phyloP scores from a whole-genome alignment of 225 moss, liverwort and hornwort genomes.

The Neckera pumila region DNA sequence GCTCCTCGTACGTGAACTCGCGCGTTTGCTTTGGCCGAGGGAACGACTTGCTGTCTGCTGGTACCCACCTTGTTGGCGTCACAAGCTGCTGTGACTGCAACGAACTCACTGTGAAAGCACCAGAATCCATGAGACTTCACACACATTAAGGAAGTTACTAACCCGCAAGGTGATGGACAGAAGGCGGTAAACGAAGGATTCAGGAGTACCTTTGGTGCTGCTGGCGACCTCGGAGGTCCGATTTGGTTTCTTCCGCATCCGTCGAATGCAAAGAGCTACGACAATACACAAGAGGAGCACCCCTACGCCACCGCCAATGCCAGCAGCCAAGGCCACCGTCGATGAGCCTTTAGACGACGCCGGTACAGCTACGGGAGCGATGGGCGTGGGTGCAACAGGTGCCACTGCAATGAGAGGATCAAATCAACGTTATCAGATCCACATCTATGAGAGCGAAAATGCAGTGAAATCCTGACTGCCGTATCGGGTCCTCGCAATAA shows the following conservation, averaged over 20 bases:
- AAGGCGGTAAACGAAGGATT: not conserved
- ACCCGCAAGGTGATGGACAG: not conserved
- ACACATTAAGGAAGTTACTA: not conserved
- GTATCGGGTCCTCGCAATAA: too few species aligned
- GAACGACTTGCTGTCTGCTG: constrained; percentile 42
- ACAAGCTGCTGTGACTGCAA: constrained; percentile 29
- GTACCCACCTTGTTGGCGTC: constrained; percentile 43
- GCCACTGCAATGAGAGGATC: not conserved
- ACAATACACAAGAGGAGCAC: constrained; percentile 43
- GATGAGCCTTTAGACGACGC: not conserved
- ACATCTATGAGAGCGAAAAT: not conserved
- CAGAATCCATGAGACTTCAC: not conserved
- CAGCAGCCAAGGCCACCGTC: constrained; percentile 3
- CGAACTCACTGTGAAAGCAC: constrained; percentile 15
- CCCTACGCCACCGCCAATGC: constrained; percentile 51
- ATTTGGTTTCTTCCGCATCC: constrained; percentile 3
- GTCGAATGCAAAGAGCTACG: constrained; percentile 47
- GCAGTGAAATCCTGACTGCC: not conserved
- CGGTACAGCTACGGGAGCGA: not conserved
- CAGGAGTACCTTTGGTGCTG: constrained; percentile 50
- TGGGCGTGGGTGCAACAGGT: not conserved
- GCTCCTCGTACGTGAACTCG: constrained; percentile 77
- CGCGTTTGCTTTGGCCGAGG: constrained; percentile 53
- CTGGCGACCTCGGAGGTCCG: not conserved
- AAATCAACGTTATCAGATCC: not conserved